Evolutionary conservation across 1,139 yeast species (phyloP), one percentile per base, ranked within the genome.

Genomic region (Scheffersomyces stambukii): DNA sequence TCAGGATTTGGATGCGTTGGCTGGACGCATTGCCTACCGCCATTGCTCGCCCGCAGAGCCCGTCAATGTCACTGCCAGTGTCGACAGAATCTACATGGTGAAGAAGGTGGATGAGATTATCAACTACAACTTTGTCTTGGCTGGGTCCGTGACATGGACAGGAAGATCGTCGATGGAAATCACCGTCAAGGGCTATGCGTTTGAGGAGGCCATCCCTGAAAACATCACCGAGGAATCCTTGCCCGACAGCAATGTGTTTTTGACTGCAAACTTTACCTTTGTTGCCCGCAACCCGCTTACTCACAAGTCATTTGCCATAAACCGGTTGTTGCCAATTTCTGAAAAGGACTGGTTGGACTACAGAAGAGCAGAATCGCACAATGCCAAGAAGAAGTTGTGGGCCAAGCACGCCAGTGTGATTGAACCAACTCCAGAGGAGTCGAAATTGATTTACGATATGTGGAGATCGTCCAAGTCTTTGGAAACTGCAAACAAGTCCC

Each of bases 161-260:
- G 97, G 97, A 32, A 67, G 84, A 37, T 83, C 95, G 1, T 85
- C 96, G 1, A 89, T 89, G 96, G 96, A 89, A 59, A 88, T 89
- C 48, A 75, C 89, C 29, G 93, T 89, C 43, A 81, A 79, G 50
- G 96, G 96, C 2, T 82, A 83, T 39, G 80, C 93, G 2, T 79
- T 79, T 38, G 77, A 75, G 31, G 73, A 68, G 20, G 57, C 61
- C 3, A 38, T 73, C 5, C 70, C 77, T 2, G 56, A 57, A 5
- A 52, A 56, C 7, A 16, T 22, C 6, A 29, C 24, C 15, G 40
- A 36, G 21, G 31, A 31, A 11, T 70, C 74, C 20, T 56, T 68
- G 33, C 67, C 70, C 9, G 51, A 48, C 10, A 64, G 59, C n/a
- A 62, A 64, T 31, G 62, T 67, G 17, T 82, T 88, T 54, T 60